Conservation (phyloP, 2,329 filamentous ascomycete species). For the Zarea fungicola region DNA sequence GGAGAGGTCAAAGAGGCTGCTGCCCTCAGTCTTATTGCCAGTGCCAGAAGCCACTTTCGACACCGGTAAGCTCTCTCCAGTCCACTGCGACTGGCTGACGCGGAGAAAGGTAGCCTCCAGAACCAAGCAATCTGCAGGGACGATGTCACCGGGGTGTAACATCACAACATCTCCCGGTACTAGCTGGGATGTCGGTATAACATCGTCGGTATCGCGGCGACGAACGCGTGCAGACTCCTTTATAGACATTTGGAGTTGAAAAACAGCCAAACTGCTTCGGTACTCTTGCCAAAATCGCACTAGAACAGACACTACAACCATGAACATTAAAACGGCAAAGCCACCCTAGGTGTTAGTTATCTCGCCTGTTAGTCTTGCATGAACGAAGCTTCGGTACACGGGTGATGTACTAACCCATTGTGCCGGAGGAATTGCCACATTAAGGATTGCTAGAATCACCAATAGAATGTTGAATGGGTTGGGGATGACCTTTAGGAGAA, state of each 20-base stretch:
- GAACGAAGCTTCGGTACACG: background rate
- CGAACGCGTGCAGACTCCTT: constrained; percentile 19
- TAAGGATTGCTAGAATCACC: constrained; percentile 22
- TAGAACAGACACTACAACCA: constrained; percentile 21
- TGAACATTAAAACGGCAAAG: constrained; percentile 22
- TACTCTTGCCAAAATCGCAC: constrained; percentile 26
- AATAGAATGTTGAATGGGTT: constrained; percentile 24
- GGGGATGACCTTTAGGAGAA: constrained; percentile 22
- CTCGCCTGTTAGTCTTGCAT: background rate
- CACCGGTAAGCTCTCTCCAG: constrained; percentile 24
- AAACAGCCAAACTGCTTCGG: constrained; percentile 22
- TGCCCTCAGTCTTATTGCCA: constrained; percentile 17
- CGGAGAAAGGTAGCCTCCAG: constrained; percentile 23
- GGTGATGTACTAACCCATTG: constrained; percentile 14
- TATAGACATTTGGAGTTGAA: constrained; percentile 22
- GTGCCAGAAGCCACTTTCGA: constrained; percentile 16
- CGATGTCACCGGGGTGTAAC: constrained; percentile 20
- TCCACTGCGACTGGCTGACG: constrained; percentile 26
- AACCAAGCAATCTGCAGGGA: constrained; percentile 25
- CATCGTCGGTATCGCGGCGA: constrained; percentile 14
- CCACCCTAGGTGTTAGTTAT: background rate
- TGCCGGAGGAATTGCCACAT: constrained; percentile 17
- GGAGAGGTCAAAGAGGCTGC: constrained; percentile 21
- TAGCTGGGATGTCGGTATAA: constrained; percentile 17
- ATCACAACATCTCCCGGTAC: constrained; percentile 22